A percentile compares a stretch with the other conserved stretches of the same genome.
Conservation (phyloP, 192 early-diverging fungal genomes). For the Rhizoclosmatium globosum region DNA sequence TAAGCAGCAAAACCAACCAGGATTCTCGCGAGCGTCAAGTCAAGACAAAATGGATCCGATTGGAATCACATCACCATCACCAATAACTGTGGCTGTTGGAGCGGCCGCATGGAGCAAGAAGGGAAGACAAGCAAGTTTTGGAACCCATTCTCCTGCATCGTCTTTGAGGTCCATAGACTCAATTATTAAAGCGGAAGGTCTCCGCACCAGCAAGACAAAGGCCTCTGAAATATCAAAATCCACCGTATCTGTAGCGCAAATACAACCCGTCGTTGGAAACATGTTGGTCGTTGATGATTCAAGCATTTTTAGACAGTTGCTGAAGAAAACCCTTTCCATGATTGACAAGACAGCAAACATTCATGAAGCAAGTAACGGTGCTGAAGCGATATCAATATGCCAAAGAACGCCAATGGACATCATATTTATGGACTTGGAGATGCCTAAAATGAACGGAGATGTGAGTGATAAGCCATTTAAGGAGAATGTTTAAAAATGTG, state of each 20-base stretch:
- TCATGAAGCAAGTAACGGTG: constrained; percentile 32
- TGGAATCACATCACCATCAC: neutral
- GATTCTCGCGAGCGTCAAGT: neutral
- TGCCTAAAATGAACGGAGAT: constrained; percentile 37
- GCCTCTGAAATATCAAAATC: neutral
- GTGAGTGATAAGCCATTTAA: constrained; percentile 1
- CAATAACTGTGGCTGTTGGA: neutral
- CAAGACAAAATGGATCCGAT: neutral
- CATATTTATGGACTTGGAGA: constrained; percentile 43
- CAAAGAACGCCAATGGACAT: constrained; percentile 25
- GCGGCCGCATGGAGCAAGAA: neutral
- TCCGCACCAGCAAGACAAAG: neutral
- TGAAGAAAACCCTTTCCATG: constrained; percentile 13
- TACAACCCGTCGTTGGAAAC: constrained; percentile 2
- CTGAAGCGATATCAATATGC: constrained; percentile 30
- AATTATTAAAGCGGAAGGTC: neutral
- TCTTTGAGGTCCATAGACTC: neutral
- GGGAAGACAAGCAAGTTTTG: neutral
- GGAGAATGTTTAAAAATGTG: constrained; percentile 4
- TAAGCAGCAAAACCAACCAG: neutral
- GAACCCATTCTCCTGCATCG: neutral
- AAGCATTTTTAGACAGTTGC: constrained; percentile 33
- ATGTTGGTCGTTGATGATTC: constrained; percentile 45
- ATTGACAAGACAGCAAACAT: neutral
- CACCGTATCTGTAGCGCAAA: neutral